These are phyloP conservation scores for Paraphoma sp. DNA, from an alignment of 2,329 filamentous ascomycete species.

Conservation along the genomic window DNA sequence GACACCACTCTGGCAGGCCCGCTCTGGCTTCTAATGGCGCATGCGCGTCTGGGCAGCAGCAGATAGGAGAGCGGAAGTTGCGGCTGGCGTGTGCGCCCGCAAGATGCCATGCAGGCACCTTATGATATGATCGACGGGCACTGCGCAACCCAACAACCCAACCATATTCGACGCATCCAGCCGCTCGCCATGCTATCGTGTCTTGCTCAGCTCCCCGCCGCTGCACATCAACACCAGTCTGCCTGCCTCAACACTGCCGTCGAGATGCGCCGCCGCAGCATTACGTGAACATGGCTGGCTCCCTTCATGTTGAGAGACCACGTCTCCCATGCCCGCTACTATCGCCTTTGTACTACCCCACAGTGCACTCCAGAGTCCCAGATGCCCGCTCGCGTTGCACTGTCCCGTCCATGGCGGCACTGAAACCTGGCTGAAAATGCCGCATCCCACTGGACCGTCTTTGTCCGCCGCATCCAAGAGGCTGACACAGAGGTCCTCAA, in stretches of 20 bases:
- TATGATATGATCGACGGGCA: neutral
- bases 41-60: neutral
- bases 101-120: constrained; percentile 1
- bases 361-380: neutral
- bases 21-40: constrained; percentile 5
- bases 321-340: neutral
- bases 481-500: constrained; percentile 2
- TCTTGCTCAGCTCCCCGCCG: neutral
- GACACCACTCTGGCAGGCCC: neutral
- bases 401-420: neutral
- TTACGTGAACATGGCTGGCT: neutral
- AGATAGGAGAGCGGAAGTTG: constrained; percentile 9
- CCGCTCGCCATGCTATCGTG: neutral
- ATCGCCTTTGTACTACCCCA: neutral
- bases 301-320: neutral
- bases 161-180: constrained; percentile 1
- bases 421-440: constrained; percentile 3
- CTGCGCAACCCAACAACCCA: neutral
- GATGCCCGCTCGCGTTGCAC: neutral
- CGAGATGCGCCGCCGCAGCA: neutral
- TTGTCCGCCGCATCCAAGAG: neutral
- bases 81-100: constrained; percentile 12
- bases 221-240: neutral
- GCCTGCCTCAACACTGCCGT: neutral
- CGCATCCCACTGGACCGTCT: constrained; percentile 2